A percentile compares a stretch with the other conserved stretches of the same genome.
Conservation (phyloP, 768 basidiomycete genomes). For the Phaeotremella skinneri region DNA sequence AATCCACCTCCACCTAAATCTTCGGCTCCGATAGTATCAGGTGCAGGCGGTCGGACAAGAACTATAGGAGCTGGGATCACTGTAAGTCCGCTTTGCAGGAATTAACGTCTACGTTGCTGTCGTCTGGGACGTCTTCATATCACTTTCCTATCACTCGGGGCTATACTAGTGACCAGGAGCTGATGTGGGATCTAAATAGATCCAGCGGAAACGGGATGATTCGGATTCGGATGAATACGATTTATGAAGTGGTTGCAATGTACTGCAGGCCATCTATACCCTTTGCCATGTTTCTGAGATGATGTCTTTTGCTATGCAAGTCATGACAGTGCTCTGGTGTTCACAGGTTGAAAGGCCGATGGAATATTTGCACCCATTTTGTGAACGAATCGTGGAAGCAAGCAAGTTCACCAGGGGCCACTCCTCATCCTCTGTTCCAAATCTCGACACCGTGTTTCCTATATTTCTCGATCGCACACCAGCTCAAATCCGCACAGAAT, state of each 20-base stretch:
- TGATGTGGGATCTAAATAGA: conserved; percentile 27
- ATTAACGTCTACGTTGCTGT: too few species aligned
- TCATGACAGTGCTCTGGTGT: too few species aligned
- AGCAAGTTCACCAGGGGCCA: too few species aligned
- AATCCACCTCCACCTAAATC: conserved; percentile 29
- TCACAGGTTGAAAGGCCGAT: too few species aligned
- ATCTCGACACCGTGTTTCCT: too few species aligned
- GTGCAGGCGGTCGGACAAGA: conserved; percentile 28
- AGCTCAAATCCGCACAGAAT: neutral
- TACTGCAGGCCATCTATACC: neutral
- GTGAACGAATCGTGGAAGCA: too few species aligned
- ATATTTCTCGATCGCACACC: too few species aligned
- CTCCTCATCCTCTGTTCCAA: too few species aligned
- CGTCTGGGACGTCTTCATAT: too few species aligned
- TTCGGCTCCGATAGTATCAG: conserved; percentile 17
- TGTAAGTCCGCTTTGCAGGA: conserved; percentile 27
- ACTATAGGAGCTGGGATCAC: conserved; percentile 44
- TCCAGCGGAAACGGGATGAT: conserved; percentile 49
- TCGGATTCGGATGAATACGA: conserved; percentile 52
- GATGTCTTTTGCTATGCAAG: neutral
- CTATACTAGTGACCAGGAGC: neutral
- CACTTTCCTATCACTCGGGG: too few species aligned
- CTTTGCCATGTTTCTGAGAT: too few species aligned
- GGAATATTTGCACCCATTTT: too few species aligned
- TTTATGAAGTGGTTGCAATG: conserved; percentile 20